phyloP scores from a whole-genome alignment of 164 flowering plant species.

The Tetrastigma voinierianum region DNA sequence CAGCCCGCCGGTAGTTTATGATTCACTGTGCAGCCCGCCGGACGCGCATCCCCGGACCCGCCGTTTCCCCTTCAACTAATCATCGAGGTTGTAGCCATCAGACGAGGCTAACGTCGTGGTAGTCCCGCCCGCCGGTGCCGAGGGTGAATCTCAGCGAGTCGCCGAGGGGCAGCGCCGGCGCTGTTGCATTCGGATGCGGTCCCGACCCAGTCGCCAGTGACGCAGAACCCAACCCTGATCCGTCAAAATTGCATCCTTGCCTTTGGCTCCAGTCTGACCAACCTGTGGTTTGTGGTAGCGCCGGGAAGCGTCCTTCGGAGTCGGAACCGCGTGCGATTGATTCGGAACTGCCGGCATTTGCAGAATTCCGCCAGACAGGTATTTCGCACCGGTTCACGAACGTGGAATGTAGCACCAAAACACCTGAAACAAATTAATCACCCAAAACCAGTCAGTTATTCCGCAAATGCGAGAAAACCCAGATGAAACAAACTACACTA shows the following conservation, averaged over 20 bases:
- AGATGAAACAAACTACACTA: background rate
- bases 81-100: slow-evolving; percentile 84
- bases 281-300: slow-evolving; percentile 39
- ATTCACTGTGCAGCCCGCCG: slow-evolving; percentile 67
- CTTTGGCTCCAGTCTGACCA: slow-evolving; percentile 67
- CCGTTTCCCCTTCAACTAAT: slow-evolving; percentile 53
- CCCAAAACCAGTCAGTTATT: background rate
- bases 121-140: slow-evolving; percentile 53
- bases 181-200: slow-evolving; percentile 42
- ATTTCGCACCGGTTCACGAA: slow-evolving; percentile 60
- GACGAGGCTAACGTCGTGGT: slow-evolving; percentile 84
- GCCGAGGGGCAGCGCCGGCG: slow-evolving; percentile 49
- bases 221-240: slow-evolving; percentile 30
- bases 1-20: slow-evolving; percentile 71
- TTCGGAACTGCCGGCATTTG: slow-evolving; percentile 51
- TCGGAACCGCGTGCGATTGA: slow-evolving; percentile 60
- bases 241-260: slow-evolving; percentile 43
- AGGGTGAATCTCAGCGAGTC: slow-evolving; percentile 63
- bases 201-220: slow-evolving; percentile 61
- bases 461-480: background rate
- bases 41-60: slow-evolving; percentile 60
- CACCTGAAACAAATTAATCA: slow-evolving; percentile 30
- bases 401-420: slow-evolving; percentile 47
- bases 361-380: slow-evolving; percentile 78
- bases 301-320: slow-evolving; percentile 34